These are phyloP conservation scores for Ganoderma resinaceum DNA, from an alignment of 1,284 basidiomycete genomes.

Conservation along the genomic window DNA sequence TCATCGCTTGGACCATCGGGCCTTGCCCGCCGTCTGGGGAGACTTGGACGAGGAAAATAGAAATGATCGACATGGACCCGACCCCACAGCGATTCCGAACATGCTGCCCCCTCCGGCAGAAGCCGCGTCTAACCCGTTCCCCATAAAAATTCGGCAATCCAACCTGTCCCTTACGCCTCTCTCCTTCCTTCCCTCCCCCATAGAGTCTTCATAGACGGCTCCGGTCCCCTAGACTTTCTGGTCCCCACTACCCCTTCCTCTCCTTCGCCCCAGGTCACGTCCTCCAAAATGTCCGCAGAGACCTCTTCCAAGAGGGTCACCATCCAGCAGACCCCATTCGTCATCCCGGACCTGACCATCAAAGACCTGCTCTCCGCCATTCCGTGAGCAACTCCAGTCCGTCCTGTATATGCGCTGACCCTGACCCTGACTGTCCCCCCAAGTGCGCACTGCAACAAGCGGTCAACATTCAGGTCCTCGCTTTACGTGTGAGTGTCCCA, in stretches of 20 bases:
- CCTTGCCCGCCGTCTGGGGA: too few relatives aligned
- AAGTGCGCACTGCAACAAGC: conserved; percentile 92
- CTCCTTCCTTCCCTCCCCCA: conserved; percentile 21
- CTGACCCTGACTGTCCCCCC: conserved; percentile 3
- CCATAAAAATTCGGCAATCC: conserved; percentile 29
- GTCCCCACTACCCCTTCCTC: conserved; percentile 12
- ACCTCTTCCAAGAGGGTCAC: conserved; percentile 37
- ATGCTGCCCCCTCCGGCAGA: conserved; percentile 23
- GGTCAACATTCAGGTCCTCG: conserved; percentile 87
- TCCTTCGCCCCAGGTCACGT: conserved; percentile 19
- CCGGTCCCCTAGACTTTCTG: conserved; percentile 24
- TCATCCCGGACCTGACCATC: conserved; percentile 84
- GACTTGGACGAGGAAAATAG: background rate
- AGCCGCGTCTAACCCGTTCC: conserved; percentile 25
- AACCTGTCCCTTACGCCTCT: conserved; percentile 21
- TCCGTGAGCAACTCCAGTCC: conserved; percentile 63
- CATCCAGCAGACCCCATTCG: conserved; percentile 67
- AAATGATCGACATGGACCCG: conserved; percentile 7
- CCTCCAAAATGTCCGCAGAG: conserved; percentile 35
- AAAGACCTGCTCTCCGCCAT: conserved; percentile 90
- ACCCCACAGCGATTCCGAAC: conserved; percentile 20
- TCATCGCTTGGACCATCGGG: too few relatives aligned
- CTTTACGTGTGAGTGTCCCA: conserved; percentile 73
- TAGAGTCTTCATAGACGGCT: conserved; percentile 30
- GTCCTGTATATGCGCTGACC: background rate